These are phyloP conservation scores for Zychaea mexicana DNA, from an alignment of 371 early-diverging fungal genomes.

Conservation along the genomic window DNA sequence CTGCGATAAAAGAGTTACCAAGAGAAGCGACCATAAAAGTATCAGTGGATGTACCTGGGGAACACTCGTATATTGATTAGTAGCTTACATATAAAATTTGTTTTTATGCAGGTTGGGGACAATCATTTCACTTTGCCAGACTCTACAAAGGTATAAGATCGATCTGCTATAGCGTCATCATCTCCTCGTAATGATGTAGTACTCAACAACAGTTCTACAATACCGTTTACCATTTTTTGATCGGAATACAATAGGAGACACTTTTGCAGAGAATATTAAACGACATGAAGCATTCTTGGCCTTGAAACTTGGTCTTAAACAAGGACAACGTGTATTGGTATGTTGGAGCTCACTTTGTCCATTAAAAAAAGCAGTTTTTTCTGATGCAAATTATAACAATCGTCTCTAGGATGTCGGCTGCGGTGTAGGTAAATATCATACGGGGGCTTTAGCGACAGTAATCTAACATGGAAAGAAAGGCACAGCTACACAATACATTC, in stretches of 20 bases:
- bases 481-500: background rate
- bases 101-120: slow-evolving; percentile 70
- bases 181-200: too few relatives aligned
- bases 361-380: too few relatives aligned
- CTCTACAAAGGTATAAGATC: slow-evolving; percentile 49
- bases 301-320: slow-evolving; percentile 56
- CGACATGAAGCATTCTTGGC: slow-evolving; percentile 79
- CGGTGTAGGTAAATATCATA: slow-evolving; percentile 75
- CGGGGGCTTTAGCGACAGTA: too few relatives aligned
- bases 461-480: too few relatives aligned
- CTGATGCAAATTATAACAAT: background rate
- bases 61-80: background rate
- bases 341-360: slow-evolving; percentile 1
- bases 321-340: slow-evolving; percentile 67
- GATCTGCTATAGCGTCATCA: background rate
- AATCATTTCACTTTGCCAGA: slow-evolving; percentile 78
- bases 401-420: slow-evolving; percentile 83
- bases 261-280: slow-evolving; percentile 68
- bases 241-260: slow-evolving; percentile 40
- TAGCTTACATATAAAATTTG: background rate
- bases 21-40: too few relatives aligned
- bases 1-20: too few relatives aligned
- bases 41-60: too few relatives aligned
- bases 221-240: background rate
- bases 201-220: background rate